Evolutionary conservation across 2,329 filamentous ascomycete species (phyloP), one percentile per base, ranked within the genome.

Genomic region (Xylaria polymorpha): DNA sequence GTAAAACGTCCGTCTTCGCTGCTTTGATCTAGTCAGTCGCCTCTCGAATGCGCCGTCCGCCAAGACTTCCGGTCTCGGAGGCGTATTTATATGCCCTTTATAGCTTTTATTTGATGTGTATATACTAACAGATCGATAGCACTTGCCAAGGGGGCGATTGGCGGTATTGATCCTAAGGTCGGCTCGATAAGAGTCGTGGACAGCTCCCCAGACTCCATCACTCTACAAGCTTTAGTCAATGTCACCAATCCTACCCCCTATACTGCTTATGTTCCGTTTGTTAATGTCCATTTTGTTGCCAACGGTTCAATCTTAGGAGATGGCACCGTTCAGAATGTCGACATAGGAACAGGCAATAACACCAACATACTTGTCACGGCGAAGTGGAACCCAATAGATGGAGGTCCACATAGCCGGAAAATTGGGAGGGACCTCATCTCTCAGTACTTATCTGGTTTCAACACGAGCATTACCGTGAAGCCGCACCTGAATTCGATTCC

Each of bases 181-280:
- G 89, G 89, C 65, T 89, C 91, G 69, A 81, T 98, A 43, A 86
- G 87, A 72, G 88, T 98, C 66, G 77, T 92, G 48, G 88, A 92
- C 65, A 97, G 94, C 0, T 91, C 91, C 1, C 83, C 86, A 43
- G 88, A 89, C 2, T 92, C 92, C 3, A 84, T 98, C 56, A 88
- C 87, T 22, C 82, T 98, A 43, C 85, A 90, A 75, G 92, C 92
- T 15, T 81, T 84, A 46, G 85, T 97, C 75, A 97, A 96, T 77
- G 86, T 97, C 69, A 97, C 93, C 4, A 99, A 99, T 76, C 94
- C 95, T 1, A 97, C 94, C 0, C 87, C 90, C 4, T 98, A 98
- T 79, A 90, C 92, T 4, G 94, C 94, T 4, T 85, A 84, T 1
- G 85, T 98, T n/a, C 95, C 95, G 1, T 95, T 90, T 71, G 81